These are phyloP conservation scores for Boletus barrowsii DNA, from an alignment of 768 basidiomycete genomes.

Conservation along the genomic window DNA sequence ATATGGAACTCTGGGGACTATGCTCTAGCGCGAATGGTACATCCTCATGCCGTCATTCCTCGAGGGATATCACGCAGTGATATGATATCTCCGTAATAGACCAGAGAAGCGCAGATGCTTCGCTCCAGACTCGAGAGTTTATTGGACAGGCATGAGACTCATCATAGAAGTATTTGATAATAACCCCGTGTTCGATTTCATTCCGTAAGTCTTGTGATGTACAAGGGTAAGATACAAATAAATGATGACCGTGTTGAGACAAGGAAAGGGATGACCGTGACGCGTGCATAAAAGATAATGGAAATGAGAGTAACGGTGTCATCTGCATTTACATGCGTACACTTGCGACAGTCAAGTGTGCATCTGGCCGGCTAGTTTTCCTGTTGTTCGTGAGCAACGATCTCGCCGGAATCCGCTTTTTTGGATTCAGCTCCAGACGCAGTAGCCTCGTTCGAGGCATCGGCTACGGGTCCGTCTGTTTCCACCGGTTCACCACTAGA, in stretches of 20 bases:
- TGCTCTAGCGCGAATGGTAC: too few relatives aligned
- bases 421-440: slow-evolving; percentile 1
- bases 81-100: too few relatives aligned
- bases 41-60: too few relatives aligned
- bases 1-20: too few relatives aligned
- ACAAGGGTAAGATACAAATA: slow-evolving; percentile 19
- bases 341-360: not conserved
- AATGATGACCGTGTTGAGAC: slow-evolving; percentile 1
- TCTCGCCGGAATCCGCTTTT: not conserved
- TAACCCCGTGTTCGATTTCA: not conserved
- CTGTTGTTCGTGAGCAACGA: not conserved
- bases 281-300: slow-evolving; percentile 1
- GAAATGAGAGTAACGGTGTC: slow-evolving; percentile 1
- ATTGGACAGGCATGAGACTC: too few relatives aligned
- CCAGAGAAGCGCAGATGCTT: too few relatives aligned
- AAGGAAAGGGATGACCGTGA: not conserved
- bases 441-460: slow-evolving; percentile 2
- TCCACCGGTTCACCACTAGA: slow-evolving; percentile 17
- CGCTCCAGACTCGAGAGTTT: too few relatives aligned
- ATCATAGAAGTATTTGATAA: too few relatives aligned
- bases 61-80: too few relatives aligned
- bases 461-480: slow-evolving; percentile 7
- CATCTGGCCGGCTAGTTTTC: slow-evolving; percentile 1
- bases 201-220: slow-evolving; percentile 8
- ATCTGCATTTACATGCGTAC: not conserved